phyloP scores from a whole-genome alignment of 2,329 filamentous ascomycete genomes.

The Apiospora phragmitis region DNA sequence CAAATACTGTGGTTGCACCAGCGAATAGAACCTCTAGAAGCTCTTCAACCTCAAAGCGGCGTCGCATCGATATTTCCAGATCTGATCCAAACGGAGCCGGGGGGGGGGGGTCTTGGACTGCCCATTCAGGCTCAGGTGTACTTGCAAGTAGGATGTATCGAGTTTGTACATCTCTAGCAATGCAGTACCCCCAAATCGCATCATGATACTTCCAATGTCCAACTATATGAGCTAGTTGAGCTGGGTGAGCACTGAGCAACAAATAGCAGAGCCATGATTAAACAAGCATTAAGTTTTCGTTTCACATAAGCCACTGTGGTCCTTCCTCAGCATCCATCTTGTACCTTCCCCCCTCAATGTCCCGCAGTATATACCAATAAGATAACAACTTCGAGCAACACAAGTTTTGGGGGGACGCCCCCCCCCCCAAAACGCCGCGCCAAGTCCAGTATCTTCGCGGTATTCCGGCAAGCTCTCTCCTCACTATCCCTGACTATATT shows the following conservation, averaged over 20 bases:
- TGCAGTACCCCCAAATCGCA: background rate
- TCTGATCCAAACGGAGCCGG: background rate
- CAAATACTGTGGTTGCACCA: background rate
- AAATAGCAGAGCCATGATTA: background rate
- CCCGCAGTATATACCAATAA: background rate
- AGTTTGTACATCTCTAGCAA: background rate
- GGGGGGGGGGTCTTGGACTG: background rate
- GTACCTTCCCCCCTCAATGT: background rate
- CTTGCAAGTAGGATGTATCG: background rate
- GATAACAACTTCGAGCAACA: background rate
- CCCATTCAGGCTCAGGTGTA: background rate
- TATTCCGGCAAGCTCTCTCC: background rate
- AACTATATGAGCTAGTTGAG: background rate
- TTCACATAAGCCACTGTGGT: background rate
- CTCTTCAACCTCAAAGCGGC: constrained; percentile 8
- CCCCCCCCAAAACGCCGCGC: background rate
- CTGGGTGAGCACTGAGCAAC: background rate
- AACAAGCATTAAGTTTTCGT: background rate
- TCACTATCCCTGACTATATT: constrained; percentile 1
- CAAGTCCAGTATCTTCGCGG: background rate
- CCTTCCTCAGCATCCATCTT: background rate
- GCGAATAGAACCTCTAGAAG: constrained; percentile 10
- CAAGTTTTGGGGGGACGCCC: background rate
- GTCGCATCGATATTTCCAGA: background rate
- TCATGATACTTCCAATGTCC: background rate